These are phyloP conservation scores for Acanthamoeba divionensis DNA, from an alignment of 208 protist genomes.

Conservation along the genomic window DNA sequence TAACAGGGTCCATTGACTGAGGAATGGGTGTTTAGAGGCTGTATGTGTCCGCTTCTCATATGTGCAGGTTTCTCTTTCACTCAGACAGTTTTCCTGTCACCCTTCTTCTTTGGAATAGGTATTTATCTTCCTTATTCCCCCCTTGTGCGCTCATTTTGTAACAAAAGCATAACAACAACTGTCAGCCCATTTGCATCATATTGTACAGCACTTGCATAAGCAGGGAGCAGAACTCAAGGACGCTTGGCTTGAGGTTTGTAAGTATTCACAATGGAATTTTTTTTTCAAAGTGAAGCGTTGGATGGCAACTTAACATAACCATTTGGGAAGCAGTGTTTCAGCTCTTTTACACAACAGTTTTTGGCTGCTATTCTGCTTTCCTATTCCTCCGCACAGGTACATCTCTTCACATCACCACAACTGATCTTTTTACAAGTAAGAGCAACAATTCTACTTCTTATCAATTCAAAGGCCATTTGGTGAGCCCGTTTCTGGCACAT, in stretches of 20 bases:
- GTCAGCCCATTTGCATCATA: slow-evolving; percentile 41
- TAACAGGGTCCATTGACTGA: slow-evolving; percentile 54
- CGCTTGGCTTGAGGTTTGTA: slow-evolving; percentile 42
- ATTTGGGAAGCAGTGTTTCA: slow-evolving; percentile 52
- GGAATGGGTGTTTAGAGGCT: slow-evolving; percentile 49
- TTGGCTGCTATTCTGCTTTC: slow-evolving; percentile 54
- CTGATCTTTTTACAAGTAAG: neutral
- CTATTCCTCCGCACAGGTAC: slow-evolving; percentile 56
- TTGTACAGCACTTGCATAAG: slow-evolving; percentile 44
- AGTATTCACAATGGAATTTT: too few species aligned
- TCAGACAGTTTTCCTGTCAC: slow-evolving; percentile 33
- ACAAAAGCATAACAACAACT: neutral
- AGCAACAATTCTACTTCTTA: neutral
- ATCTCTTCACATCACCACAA: neutral
- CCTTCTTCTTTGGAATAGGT: slow-evolving; percentile 58
- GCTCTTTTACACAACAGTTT: slow-evolving; percentile 60
- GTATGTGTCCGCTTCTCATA: slow-evolving; percentile 55
- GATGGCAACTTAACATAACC: neutral
- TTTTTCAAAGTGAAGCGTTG: too few species aligned
- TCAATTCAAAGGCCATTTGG: slow-evolving; percentile 10
- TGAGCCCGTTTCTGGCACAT: slow-evolving; percentile 47
- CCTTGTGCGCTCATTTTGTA: neutral
- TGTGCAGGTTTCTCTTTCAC: slow-evolving; percentile 34
- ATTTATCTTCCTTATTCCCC: neutral
- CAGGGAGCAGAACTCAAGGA: neutral